Base-by-base conservation (phyloP, 1,284 basidiomycete genomes). In the Malassezia sympodialis region DNA sequence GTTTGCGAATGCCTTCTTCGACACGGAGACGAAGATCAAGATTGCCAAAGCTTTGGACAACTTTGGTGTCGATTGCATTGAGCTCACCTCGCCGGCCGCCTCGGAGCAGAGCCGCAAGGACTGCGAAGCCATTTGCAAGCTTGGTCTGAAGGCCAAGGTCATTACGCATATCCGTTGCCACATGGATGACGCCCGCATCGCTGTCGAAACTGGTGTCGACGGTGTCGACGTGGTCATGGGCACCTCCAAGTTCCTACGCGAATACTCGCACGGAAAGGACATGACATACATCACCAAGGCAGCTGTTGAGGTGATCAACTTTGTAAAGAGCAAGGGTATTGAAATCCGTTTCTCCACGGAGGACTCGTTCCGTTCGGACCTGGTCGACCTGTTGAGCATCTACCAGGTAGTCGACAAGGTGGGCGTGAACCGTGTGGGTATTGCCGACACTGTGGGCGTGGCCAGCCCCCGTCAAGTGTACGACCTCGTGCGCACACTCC, bases 391-490 rank as follows among this genome's bases (percentile, higher is more conserved):
- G 46, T 82, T 99, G 52, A 91, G 88, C 47, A 96, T 99, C 79
- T 98, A 99, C 82, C 89, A 94, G 78, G 94, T 93, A 49, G 94
- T 99, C 53, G 94, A 99, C 81, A 96, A 96, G 82, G 91, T 98
- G 70, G 94, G 94, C 59, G 93, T 99, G 52, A 91, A 98, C 81
- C 85, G 94, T 66, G 94, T 99, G 65, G 94, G 94, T 77, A 93
- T 99, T 65, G 94, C 94, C 32, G 94, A 99, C 78, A 99, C 94
- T 12, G 94, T 99, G 65, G 94, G 94, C 49, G 96, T 93, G 72
- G 94, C 94, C 56, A 96, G 96, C 80, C 91, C 94, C 14, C 82
- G 94, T 70, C 94, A 99, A 76, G 94, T 98, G 7, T 99, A 98
- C 77, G 94, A 99, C 58, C 85, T 99, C 65, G 90, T 98, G 65